Conservation (phyloP, 2,329 filamentous ascomycete species). For the Alternaria hordeiaustralica region DNA sequence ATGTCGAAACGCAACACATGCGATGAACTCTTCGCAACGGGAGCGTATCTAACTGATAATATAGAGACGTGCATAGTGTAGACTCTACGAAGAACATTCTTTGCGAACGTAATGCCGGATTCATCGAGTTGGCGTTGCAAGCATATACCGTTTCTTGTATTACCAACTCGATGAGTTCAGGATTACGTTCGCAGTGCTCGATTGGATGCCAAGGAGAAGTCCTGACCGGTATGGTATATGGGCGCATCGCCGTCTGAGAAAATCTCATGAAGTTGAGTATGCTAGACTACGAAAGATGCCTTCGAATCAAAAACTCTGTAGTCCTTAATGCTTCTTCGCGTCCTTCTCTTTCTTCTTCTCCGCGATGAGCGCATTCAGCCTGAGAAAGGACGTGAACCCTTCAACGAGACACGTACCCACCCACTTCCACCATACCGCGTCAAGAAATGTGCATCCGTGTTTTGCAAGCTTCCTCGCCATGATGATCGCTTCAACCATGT, state of each 20-base stretch:
- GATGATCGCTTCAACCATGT: conserved; percentile 66
- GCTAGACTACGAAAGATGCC: background rate
- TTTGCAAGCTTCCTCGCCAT: conserved; percentile 58
- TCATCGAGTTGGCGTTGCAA: background rate
- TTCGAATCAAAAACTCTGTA: background rate
- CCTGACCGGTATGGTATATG: background rate
- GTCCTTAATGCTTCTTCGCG: conserved; percentile 39
- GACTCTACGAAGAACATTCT: background rate
- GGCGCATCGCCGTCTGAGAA: background rate
- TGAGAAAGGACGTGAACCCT: conserved; percentile 57
- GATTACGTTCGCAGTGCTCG: background rate
- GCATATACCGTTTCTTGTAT: background rate
- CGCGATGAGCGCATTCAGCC: conserved; percentile 41
- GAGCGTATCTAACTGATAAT: background rate
- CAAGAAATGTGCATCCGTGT: conserved; percentile 59
- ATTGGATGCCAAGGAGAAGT: background rate
- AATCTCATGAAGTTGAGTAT: background rate
- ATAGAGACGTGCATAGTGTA: background rate
- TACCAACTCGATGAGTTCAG: background rate
- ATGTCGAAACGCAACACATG: conserved; percentile 81
- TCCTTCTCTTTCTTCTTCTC: conserved; percentile 40
- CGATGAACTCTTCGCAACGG: conserved; percentile 64
- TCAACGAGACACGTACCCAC: conserved; percentile 60
- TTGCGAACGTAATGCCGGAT: background rate
- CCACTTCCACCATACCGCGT: conserved; percentile 62